Evolutionary conservation across 2,329 filamentous ascomycete genomes (phyloP), one percentile per base, ranked within the genome.

Genomic region (Ophiostoma sp.): DNA sequence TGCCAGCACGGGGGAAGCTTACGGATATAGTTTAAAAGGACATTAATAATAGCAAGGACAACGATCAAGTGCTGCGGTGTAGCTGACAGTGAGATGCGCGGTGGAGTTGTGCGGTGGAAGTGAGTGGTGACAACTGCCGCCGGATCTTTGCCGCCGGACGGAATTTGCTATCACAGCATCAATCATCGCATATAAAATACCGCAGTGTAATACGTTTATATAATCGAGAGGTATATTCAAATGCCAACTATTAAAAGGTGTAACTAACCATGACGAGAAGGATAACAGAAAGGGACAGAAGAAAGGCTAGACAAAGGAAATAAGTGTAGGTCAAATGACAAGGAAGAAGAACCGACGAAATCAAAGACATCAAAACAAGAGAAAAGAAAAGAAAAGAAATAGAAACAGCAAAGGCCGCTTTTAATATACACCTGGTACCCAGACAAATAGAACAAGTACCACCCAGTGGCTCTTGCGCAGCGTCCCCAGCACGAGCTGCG

Each of bases 381-480:
- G 55, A 18, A 45, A 58, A 65, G 45, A 60, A 0, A 47, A 45
- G 36, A 65, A 40, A 64, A 7, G 62, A 9, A 49, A 47, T 47
- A 38, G 8, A 60, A 45, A 52, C 5, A 41, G 5, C 42, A 42
- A 42, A 5, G 27, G 27, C 27, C 49, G 27, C 58, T 49, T 66
- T 67, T 67, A 69, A 65, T 67, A 44, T 68, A 69, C 68, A 69
- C n/a, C 66, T 40, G 66, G 69, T 67, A 69, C 66, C 69, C 62
- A 69, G 49, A 69, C 60, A n/a, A 65, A 18, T 18, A 65, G n/a
- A n/a, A 64, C 40, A 45, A 68, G 44, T 45, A 70, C 41, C 41
- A 66, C 40, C 41, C 55, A 49, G 40, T 58, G 45, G n/a, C 60
- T 42, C 45, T n/a, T 16, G 18, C 58, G 47, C 38, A 62, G 36